Conservation (phyloP, 768 basidiomycete species). For the Collybia nuda region DNA sequence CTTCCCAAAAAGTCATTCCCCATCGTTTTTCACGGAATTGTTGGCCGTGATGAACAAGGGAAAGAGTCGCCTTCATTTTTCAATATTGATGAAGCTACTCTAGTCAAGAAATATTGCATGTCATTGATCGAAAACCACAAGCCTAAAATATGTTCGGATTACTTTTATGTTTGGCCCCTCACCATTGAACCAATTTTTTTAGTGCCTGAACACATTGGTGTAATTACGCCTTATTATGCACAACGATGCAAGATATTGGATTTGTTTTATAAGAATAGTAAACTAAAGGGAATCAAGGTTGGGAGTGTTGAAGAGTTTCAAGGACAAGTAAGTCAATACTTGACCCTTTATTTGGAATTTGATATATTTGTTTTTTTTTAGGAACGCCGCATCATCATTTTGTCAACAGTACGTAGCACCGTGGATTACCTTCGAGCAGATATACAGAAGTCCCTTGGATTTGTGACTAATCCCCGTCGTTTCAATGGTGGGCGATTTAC, state of each 20-base stretch:
- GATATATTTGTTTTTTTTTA: conserved; percentile 34
- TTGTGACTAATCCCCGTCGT: conserved; percentile 53
- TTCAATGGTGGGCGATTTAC: conserved; percentile 50
- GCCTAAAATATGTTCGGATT: conserved; percentile 40
- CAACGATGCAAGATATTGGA: conserved; percentile 53
- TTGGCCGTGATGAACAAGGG: conserved; percentile 66
- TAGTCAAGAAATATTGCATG: conserved; percentile 52
- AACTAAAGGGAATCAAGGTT: conserved; percentile 45
- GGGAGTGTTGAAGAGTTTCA: conserved; percentile 73
- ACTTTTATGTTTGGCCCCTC: background rate
- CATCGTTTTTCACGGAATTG: conserved; percentile 58
- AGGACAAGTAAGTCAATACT: conserved; percentile 45
- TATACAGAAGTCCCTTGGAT: conserved; percentile 52
- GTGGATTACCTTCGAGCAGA: conserved; percentile 47
- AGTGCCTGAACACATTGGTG: conserved; percentile 55
- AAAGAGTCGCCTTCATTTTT: conserved; percentile 70
- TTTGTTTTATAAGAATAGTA: conserved; percentile 24
- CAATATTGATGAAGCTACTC: conserved; percentile 58
- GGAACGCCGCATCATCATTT: conserved; percentile 60
- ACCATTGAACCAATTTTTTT: background rate
- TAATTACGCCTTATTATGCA: conserved; percentile 68
- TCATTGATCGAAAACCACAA: conserved; percentile 29
- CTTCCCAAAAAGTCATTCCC: conserved; percentile 52
- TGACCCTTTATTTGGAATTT: conserved; percentile 6
- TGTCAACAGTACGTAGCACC: conserved; percentile 59